Conservation (phyloP, 2,329 filamentous ascomycete species). For the Claviceps spartinae region DNA sequence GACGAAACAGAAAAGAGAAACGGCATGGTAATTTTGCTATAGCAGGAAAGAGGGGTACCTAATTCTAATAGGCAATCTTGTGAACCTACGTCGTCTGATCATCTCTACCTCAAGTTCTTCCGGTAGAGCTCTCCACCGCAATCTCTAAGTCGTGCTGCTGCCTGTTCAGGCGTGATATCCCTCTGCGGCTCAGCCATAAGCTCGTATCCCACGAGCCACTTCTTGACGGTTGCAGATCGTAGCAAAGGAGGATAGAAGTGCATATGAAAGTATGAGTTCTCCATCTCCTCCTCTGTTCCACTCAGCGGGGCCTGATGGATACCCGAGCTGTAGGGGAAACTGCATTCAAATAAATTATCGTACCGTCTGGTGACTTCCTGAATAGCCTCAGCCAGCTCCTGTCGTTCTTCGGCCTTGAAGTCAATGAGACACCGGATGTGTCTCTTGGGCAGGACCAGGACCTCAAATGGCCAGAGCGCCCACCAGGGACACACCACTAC, state of each 20-base stretch:
- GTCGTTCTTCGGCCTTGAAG: conserved; percentile 55
- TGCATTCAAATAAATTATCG: conserved; percentile 94
- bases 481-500: conserved; percentile 91
- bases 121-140: conserved; percentile 79
- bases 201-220: conserved; percentile 95
- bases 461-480: conserved; percentile 95
- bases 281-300: conserved; percentile 68
- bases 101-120: conserved; percentile 27
- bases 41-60: background rate
- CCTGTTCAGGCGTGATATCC: conserved; percentile 95
- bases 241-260: conserved; percentile 95
- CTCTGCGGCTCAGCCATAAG: conserved; percentile 95
- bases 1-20: background rate
- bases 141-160: conserved; percentile 59
- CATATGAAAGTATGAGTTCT: conserved; percentile 84
- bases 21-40: background rate
- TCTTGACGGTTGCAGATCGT: conserved; percentile 82
- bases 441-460: conserved; percentile 72
- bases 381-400: conserved; percentile 67
- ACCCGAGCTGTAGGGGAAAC: conserved; percentile 93
- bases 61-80: background rate
- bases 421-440: conserved; percentile 81
- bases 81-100: background rate
- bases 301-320: conserved; percentile 88
- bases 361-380: conserved; percentile 83